Percentiles rank a stretch among this genome's conserved stretches.
Conservation (phyloP, 2,329 filamentous ascomycete species). For the Colletotrichum sp. region DNA sequence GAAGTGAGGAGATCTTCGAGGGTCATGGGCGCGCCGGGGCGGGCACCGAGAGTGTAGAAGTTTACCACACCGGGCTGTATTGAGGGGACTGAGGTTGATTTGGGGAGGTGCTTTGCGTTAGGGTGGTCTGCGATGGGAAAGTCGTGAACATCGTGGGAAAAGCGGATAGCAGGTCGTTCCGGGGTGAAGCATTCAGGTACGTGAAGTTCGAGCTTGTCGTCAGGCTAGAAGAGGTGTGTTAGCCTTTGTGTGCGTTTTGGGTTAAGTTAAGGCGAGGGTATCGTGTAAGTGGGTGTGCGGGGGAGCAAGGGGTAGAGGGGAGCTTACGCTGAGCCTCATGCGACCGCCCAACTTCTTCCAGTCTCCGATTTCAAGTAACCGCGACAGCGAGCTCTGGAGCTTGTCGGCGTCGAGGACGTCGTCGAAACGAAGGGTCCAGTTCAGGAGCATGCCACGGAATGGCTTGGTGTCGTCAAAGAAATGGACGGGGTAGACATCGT, state of each 20-base stretch:
- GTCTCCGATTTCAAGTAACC: slow-evolving; percentile 44
- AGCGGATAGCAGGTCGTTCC: slow-evolving; percentile 43
- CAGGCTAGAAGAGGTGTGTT: neutral
- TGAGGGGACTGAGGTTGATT: slow-evolving; percentile 22
- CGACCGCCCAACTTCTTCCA: slow-evolving; percentile 54
- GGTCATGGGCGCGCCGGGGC: slow-evolving; percentile 20
- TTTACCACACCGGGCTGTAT: slow-evolving; percentile 17
- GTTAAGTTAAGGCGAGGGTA: neutral
- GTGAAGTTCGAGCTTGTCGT: slow-evolving; percentile 35
- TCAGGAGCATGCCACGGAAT: slow-evolving; percentile 29
- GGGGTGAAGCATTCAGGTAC: slow-evolving; percentile 33
- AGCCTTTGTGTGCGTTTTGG: neutral
- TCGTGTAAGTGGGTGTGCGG: neutral
- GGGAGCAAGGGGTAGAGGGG: neutral
- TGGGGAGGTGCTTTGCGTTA: slow-evolving; percentile 40
- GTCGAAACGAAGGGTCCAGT: slow-evolving; percentile 46
- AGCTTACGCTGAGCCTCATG: slow-evolving; percentile 40
- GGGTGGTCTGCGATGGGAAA: slow-evolving; percentile 45
- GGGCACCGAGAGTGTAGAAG: slow-evolving; percentile 24
- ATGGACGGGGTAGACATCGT: slow-evolving; percentile 35
- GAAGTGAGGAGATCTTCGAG: slow-evolving; percentile 43
- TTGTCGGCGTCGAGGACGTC: slow-evolving; percentile 48
- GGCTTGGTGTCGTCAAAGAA: slow-evolving; percentile 33
- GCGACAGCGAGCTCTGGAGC: slow-evolving; percentile 38
- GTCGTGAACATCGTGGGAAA: slow-evolving; percentile 39